Evolutionary conservation across 371 early-diverging fungal genomes (phyloP).

Genomic region (Apophysomyces trapeziformis): DNA sequence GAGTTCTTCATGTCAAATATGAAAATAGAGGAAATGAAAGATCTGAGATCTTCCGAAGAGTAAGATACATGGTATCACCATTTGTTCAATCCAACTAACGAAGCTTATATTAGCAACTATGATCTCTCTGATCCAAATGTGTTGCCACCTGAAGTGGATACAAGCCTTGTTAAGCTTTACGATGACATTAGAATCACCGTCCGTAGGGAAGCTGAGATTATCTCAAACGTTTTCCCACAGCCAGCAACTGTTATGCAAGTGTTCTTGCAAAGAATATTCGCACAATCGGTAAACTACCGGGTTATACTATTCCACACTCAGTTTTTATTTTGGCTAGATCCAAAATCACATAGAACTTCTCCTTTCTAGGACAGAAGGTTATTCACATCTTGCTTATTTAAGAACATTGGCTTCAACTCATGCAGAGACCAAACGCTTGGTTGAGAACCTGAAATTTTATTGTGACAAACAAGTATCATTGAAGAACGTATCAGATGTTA

Average conservation of each 20-base stretch:
- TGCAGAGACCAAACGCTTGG: constrained; percentile 73
- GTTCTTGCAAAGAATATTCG: constrained; percentile 93
- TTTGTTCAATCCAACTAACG: not conserved
- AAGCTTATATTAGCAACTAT: constrained; percentile 25
- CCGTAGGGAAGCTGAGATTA: constrained; percentile 85
- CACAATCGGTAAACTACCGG: constrained; percentile 78
- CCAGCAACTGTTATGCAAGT: constrained; percentile 89
- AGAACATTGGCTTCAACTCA: constrained; percentile 79
- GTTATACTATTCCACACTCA: not conserved
- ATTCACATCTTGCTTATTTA: constrained; percentile 79
- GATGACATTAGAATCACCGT: constrained; percentile 83
- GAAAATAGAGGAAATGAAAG: constrained; percentile 68
- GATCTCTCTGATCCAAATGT: constrained; percentile 49
- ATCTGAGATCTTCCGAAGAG: constrained; percentile 47
- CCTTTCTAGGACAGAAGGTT: constrained; percentile 68
- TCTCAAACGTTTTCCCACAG: constrained; percentile 93
- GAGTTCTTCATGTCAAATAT: constrained; percentile 90
- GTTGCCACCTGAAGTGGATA: constrained; percentile 76
- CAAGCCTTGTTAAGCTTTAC: constrained; percentile 77
- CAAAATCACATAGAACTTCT: constrained; percentile 87
- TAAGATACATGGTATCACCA: constrained; percentile 23
- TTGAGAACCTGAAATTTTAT: constrained; percentile 71
- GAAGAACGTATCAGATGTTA: constrained; percentile 27
- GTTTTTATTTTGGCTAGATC: constrained; percentile 51
- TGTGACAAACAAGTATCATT: constrained; percentile 60